phyloP scores from a whole-genome alignment of 2,329 filamentous ascomycete genomes.

The Fusarium equiseti region DNA sequence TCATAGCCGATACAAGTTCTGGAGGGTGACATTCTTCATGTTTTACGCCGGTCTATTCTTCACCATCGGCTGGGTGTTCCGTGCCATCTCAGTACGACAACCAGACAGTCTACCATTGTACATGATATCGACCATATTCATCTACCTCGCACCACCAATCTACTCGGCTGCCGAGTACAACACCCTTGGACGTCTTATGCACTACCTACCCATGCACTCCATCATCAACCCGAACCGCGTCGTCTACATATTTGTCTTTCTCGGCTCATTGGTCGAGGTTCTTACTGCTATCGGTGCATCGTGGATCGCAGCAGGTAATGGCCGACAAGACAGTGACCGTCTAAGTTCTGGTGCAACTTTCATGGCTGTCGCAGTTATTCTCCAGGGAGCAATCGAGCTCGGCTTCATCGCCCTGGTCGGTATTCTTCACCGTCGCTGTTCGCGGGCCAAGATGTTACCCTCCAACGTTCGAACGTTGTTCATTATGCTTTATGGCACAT shows the following conservation, averaged over 20 bases:
- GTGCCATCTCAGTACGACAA: conserved; percentile 36
- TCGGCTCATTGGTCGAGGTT: conserved; percentile 41
- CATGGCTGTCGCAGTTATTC: conserved; percentile 62
- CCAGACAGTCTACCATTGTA: conserved; percentile 40
- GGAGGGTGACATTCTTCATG: conserved; percentile 47
- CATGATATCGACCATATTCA: conserved; percentile 45
- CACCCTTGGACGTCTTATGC: conserved; percentile 45
- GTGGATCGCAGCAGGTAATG: conserved; percentile 44
- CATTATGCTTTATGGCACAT: conserved; percentile 46
- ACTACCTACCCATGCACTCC: conserved; percentile 46
- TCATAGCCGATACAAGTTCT: conserved; percentile 41
- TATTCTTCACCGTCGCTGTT: conserved; percentile 37
- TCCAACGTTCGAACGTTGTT: conserved; percentile 42
- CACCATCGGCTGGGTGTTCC: conserved; percentile 37
- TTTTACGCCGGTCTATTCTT: conserved; percentile 45
- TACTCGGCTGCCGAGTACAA: conserved; percentile 47
- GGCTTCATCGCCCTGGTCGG: conserved; percentile 41
- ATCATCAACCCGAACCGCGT: conserved; percentile 45
- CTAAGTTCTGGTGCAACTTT: conserved; percentile 68
- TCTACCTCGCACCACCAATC: conserved; percentile 43
- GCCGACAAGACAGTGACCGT: conserved; percentile 62
- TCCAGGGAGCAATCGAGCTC: conserved; percentile 48
- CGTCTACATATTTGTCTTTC: conserved; percentile 47
- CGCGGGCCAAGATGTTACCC: conserved; percentile 38
- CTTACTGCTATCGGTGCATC: conserved; percentile 43